These are phyloP conservation scores for Trichosporon asahii DNA, from an alignment of 1,284 basidiomycete genomes.

Conservation along the genomic window DNA sequence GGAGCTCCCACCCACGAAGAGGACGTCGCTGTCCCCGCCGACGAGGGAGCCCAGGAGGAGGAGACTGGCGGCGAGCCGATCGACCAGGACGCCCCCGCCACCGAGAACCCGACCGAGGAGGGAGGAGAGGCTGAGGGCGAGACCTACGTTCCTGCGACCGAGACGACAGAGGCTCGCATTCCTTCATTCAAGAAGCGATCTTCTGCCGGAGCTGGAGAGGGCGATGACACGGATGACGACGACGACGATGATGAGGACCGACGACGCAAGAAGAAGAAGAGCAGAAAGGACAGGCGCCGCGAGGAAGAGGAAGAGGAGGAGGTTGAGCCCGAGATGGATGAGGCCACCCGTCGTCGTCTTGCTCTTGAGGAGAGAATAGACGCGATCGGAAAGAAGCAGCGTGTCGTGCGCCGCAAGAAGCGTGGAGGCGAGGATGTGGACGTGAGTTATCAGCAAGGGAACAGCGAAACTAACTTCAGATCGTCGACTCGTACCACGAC, in stretches of 20 bases:
- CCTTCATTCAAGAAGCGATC: slow-evolving; percentile 51
- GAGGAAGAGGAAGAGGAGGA: slow-evolving; percentile 47
- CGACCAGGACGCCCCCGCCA: background rate
- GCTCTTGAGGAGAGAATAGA: slow-evolving; percentile 58
- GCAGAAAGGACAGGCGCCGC: slow-evolving; percentile 43
- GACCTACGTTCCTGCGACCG: slow-evolving; percentile 62
- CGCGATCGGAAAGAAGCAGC: slow-evolving; percentile 76
- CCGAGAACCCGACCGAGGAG: slow-evolving; percentile 21
- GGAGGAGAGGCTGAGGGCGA: slow-evolving; percentile 55
- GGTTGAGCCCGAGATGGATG: slow-evolving; percentile 28
- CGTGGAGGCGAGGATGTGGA: slow-evolving; percentile 60
- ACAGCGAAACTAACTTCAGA: slow-evolving; percentile 38
- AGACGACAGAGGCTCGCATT: slow-evolving; percentile 39
- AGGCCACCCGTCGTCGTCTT: slow-evolving; percentile 30
- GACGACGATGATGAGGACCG: slow-evolving; percentile 53
- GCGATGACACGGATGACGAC: slow-evolving; percentile 54
- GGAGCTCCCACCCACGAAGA: slow-evolving; percentile 49
- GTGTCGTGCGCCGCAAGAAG: slow-evolving; percentile 66
- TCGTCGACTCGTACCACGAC: slow-evolving; percentile 82
- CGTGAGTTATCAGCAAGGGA: slow-evolving; percentile 28
- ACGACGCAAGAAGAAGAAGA: slow-evolving; percentile 55
- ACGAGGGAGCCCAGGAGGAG: slow-evolving; percentile 56
- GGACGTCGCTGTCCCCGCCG: slow-evolving; percentile 59
- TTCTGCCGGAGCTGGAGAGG: slow-evolving; percentile 54
- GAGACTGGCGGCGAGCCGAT: slow-evolving; percentile 3